Evolutionary conservation across 208 protist genomes (phyloP).

Genomic region (Herpetomonas tarakana): DNA sequence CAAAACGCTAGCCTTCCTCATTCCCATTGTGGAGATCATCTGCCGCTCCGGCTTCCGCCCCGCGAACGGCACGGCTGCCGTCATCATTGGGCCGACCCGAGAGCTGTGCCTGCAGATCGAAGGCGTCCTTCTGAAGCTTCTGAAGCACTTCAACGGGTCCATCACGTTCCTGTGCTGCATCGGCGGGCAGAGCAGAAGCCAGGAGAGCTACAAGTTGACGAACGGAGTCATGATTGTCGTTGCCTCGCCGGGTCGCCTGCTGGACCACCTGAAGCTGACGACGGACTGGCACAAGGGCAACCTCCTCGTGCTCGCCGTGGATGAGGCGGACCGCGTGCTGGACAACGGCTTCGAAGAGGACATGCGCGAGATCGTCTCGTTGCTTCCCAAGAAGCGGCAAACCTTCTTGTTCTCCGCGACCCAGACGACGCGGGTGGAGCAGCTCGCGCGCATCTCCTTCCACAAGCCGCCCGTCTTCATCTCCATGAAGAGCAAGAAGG

Average conservation of each 20-base stretch:
- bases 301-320: slow-evolving; percentile 96
- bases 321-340: slow-evolving; percentile 99
- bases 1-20: slow-evolving; percentile 98
- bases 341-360: slow-evolving; percentile 98
- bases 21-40: slow-evolving; percentile 98
- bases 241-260: slow-evolving; percentile 92
- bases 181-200: slow-evolving; percentile 87
- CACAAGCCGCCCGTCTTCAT: slow-evolving; percentile 94
- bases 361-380: slow-evolving; percentile 98
- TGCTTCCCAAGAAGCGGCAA: slow-evolving; percentile 96
- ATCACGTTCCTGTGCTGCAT: slow-evolving; percentile 91
- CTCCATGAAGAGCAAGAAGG: slow-evolving; percentile 93
- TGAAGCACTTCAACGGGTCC: slow-evolving; percentile 89
- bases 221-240: slow-evolving; percentile 90
- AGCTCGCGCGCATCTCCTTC: slow-evolving; percentile 95
- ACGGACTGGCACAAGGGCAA: slow-evolving; percentile 97
- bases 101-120: slow-evolving; percentile 99
- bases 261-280: slow-evolving; percentile 98
- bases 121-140: slow-evolving; percentile 93
- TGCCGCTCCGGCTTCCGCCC: slow-evolving; percentile 93
- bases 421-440: slow-evolving; percentile 98
- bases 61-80: slow-evolving; percentile 95
- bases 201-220: slow-evolving; percentile 88
- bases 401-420: slow-evolving; percentile 99
- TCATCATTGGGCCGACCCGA: slow-evolving; percentile 98